Evolutionary conservation across 2,329 filamentous ascomycete species (phyloP).

Genomic region (Ophiostoma montium): DNA sequence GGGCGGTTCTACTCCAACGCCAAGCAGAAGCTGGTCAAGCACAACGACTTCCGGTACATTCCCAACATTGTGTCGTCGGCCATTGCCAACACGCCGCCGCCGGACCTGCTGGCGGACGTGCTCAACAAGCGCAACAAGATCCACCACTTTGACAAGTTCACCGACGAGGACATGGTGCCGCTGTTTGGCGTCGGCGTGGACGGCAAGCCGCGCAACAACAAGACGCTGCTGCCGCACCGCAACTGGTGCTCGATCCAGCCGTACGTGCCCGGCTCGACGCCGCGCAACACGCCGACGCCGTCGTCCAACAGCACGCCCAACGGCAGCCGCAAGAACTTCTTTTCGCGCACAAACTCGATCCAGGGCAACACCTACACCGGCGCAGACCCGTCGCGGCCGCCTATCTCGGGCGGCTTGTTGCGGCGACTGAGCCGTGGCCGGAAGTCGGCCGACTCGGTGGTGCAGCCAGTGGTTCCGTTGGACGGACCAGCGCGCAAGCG

Average conservation of each 20-base stretch:
- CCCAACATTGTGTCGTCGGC: conserved; percentile 88
- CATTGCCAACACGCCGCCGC: conserved; percentile 83
- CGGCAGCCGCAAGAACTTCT: conserved; percentile 23
- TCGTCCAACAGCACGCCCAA: conserved; percentile 28
- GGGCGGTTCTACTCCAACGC: conserved; percentile 93
- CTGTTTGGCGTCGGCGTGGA: conserved; percentile 85
- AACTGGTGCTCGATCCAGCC: conserved; percentile 93
- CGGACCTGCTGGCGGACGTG: conserved; percentile 76
- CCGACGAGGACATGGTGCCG: conserved; percentile 91
- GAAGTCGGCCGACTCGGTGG: conserved; percentile 22
- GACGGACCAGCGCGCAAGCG: background rate
- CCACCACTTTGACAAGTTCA: conserved; percentile 58
- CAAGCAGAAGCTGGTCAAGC: conserved; percentile 64
- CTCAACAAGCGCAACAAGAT: conserved; percentile 86
- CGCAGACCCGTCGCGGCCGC: conserved; percentile 32
- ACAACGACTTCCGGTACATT: conserved; percentile 92
- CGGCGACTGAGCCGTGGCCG: conserved; percentile 26
- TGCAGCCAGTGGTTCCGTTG: no score
- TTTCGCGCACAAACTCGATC: conserved; percentile 28
- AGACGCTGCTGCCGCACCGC: conserved; percentile 69
- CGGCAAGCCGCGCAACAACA: conserved; percentile 81
- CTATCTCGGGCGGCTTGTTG: conserved; percentile 32
- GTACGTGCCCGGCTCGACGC: conserved; percentile 67
- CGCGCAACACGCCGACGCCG: conserved; percentile 49
- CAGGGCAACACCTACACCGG: conserved; percentile 14